A percentile compares a stretch with the other conserved stretches of the same genome.
Conservation (phyloP, 2,329 filamentous ascomycete species). For the Cyanodermella asteris region DNA sequence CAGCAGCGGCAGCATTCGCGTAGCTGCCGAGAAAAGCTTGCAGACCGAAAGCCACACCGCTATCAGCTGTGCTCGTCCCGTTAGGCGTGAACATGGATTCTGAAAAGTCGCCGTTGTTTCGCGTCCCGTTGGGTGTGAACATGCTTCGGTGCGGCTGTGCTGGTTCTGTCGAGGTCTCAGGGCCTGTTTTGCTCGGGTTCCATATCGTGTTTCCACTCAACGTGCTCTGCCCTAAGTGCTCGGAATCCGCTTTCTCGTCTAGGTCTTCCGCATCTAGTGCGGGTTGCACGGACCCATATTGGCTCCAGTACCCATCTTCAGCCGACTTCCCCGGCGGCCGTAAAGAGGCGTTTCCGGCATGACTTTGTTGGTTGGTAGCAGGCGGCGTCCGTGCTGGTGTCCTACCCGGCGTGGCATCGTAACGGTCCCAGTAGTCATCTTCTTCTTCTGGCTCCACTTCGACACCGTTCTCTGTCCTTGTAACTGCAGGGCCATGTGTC, state of each 20-base stretch:
- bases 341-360: conserved; percentile 7
- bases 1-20: conserved; percentile 32
- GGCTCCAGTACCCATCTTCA: conserved; percentile 38
- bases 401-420: conserved; percentile 32
- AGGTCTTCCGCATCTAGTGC: conserved; percentile 42
- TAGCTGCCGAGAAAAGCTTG: no score
- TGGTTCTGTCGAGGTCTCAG: no score
- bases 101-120: no score
- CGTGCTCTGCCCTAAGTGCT: no score
- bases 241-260: conserved; percentile 33
- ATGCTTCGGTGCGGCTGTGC: no score
- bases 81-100: no score
- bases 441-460: conserved; percentile 28
- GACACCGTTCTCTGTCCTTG: conserved; percentile 8
- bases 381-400: conserved; percentile 24
- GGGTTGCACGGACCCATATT: conserved; percentile 41
- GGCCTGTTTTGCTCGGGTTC: no score
- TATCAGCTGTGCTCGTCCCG: no score
- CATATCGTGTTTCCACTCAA: no score
- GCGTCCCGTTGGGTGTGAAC: no score
- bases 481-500: conserved; percentile 16
- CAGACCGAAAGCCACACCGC: no score
- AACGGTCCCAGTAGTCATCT: conserved; percentile 42
- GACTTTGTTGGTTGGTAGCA: conserved; percentile 9
- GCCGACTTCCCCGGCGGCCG: conserved; percentile 16